These are phyloP conservation scores for Hyaloscypha finlandica DNA, from an alignment of 495 filamentous ascomycete species.

Conservation along the genomic window DNA sequence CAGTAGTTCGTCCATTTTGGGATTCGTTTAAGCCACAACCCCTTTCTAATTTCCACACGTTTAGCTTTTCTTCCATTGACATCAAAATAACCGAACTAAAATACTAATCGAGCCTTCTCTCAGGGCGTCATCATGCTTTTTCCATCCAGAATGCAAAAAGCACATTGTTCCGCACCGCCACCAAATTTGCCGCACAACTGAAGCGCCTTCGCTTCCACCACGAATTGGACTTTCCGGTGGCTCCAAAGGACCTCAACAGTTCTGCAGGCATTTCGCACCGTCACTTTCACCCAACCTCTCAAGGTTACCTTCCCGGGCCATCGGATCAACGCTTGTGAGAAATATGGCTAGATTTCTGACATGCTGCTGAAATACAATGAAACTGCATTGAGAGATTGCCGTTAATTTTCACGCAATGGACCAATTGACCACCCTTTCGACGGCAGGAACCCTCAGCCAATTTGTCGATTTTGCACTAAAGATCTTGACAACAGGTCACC, in stretches of 20 bases:
- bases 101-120: not conserved
- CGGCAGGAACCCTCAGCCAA: slow-evolving; percentile 39
- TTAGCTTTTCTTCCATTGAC: too few relatives aligned
- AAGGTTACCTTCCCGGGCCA: not conserved
- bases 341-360: not conserved
- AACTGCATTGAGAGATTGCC: not conserved
- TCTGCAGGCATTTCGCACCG: not conserved
- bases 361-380: not conserved
- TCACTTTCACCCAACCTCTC: not conserved
- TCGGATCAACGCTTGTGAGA: not conserved
- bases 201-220: not conserved
- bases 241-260: not conserved
- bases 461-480: slow-evolving; percentile 44
- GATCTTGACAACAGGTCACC: slow-evolving; percentile 29
- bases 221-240: not conserved
- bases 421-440: slow-evolving; percentile 41
- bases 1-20: not conserved
- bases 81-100: too few relatives aligned
- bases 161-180: not conserved
- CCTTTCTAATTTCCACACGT: not conserved
- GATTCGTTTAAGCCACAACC: not conserved
- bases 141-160: not conserved
- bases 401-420: slow-evolving; percentile 36
- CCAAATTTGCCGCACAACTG: not conserved
- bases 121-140: not conserved